These are phyloP conservation scores for Pichia sp. DNA, from an alignment of 1,139 yeast species.

Conservation along the genomic window DNA sequence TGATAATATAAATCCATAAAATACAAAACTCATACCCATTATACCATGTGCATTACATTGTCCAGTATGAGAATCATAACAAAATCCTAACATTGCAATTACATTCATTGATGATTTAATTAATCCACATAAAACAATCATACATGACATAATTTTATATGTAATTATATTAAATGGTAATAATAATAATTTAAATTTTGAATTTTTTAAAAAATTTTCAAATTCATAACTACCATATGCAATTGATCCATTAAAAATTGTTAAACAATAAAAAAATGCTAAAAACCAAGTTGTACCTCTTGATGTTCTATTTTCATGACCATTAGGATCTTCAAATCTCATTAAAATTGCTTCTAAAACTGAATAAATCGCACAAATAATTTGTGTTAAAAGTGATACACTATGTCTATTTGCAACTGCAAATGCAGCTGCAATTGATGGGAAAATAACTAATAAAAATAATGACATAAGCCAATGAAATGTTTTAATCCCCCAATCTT, in stretches of 20 bases:
- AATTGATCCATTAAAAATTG: conserved; percentile 50
- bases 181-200: conserved; percentile 62
- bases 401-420: conserved; percentile 49
- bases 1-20: conserved; percentile 66
- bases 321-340: conserved; percentile 55
- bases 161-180: conserved; percentile 29
- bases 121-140: conserved; percentile 48
- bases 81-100: conserved; percentile 77
- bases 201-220: conserved; percentile 34
- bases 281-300: conserved; percentile 65
- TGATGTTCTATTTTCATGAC: conserved; percentile 60
- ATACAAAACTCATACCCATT: conserved; percentile 85
- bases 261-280: conserved; percentile 39
- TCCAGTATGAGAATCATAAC: conserved; percentile 70
- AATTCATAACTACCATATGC: conserved; percentile 42
- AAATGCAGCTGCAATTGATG: conserved; percentile 49
- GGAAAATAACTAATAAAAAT: conserved; percentile 42
- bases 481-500: conserved; percentile 43
- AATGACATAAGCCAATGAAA: conserved; percentile 60
- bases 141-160: conserved; percentile 43
- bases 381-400: conserved; percentile 43
- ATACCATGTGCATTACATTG: conserved; percentile 96
- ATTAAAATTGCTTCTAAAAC: conserved; percentile 50
- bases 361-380: conserved; percentile 43
- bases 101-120: conserved; percentile 77